Evolutionary conservation across 371 early-diverging fungal genomes (phyloP).

Genomic region (Mortierella sp.): DNA sequence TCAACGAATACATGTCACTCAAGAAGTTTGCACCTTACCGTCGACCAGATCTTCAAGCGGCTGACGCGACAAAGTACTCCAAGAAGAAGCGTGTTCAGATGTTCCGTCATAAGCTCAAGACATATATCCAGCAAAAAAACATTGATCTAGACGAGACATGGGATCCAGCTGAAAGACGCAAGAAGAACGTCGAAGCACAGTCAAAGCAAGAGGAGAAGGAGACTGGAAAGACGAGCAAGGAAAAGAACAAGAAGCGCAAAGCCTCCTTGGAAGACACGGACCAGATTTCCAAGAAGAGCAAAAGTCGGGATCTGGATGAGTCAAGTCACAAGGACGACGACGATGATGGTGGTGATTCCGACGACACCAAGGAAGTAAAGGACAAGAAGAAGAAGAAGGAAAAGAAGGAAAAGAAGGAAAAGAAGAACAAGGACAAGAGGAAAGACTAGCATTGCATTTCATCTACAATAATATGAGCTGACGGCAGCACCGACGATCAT

Average conservation of each 20-base stretch:
- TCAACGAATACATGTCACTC: constrained; percentile 86
- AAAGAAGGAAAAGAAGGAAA: constrained; percentile 14
- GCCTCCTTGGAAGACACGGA: constrained; percentile 32
- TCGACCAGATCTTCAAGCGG: constrained; percentile 59
- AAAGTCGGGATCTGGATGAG: constrained; percentile 31
- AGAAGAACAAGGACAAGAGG: constrained; percentile 45
- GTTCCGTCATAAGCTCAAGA: constrained; percentile 62
- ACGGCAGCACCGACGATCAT: no score
- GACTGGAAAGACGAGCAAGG: constrained; percentile 7
- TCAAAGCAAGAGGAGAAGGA: constrained; percentile 40
- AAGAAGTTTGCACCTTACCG: constrained; percentile 87
- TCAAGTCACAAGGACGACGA: constrained; percentile 19
- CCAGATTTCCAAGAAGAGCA: constrained; percentile 52
- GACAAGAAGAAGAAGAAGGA: constrained; percentile 20
- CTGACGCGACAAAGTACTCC: constrained; percentile 59
- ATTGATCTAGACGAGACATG: constrained; percentile 56
- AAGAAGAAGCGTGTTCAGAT: constrained; percentile 71
- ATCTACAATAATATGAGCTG: no score
- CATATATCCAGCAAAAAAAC: constrained; percentile 42
- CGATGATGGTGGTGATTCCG: constrained; percentile 4
- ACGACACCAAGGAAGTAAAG: constrained; percentile 10
- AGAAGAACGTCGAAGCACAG: constrained; percentile 50
- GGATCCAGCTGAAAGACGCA: constrained; percentile 53
- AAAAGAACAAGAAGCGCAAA: constrained; percentile 30
- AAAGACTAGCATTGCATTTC: no score